Conservation (phyloP, 148 eudicot species). For the Chenopodium suecicum region DNA sequence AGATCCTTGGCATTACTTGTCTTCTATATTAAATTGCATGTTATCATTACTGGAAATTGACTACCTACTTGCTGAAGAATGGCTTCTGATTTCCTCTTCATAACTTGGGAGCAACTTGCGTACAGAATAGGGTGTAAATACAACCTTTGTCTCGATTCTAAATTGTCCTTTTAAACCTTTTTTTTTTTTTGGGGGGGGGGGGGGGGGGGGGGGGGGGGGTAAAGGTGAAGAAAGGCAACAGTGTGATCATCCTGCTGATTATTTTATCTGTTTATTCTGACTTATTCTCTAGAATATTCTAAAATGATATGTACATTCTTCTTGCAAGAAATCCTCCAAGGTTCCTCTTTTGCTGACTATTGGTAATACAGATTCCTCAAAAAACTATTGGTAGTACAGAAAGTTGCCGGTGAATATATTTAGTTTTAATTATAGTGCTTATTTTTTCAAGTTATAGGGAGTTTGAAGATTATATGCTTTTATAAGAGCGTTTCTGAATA, state of each 20-base stretch:
- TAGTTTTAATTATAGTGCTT: too few relatives aligned
- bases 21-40: not conserved
- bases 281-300: not conserved
- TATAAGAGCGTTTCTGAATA: too few relatives aligned
- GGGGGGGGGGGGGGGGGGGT: not conserved
- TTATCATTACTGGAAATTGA: not conserved
- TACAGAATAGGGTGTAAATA: not conserved
- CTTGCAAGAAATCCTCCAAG: too few relatives aligned
- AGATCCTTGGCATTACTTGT: not conserved
- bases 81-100: not conserved
- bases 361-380: too few relatives aligned
- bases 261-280: not conserved
- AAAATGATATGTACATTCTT: too few relatives aligned
- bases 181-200: too few relatives aligned
- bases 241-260: not conserved
- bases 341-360: too few relatives aligned
- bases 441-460: too few relatives aligned
- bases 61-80: not conserved
- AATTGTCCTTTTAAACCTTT: not conserved
- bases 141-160: not conserved
- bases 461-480: too few relatives aligned
- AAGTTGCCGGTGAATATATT: too few relatives aligned
- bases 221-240: not conserved
- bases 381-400: too few relatives aligned
- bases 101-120: not conserved